Evolutionary conservation across 2,329 filamentous ascomycete genomes (phyloP), one percentile per base, ranked within the genome.

Genomic region (Aspergillus ochraceoroseus): DNA sequence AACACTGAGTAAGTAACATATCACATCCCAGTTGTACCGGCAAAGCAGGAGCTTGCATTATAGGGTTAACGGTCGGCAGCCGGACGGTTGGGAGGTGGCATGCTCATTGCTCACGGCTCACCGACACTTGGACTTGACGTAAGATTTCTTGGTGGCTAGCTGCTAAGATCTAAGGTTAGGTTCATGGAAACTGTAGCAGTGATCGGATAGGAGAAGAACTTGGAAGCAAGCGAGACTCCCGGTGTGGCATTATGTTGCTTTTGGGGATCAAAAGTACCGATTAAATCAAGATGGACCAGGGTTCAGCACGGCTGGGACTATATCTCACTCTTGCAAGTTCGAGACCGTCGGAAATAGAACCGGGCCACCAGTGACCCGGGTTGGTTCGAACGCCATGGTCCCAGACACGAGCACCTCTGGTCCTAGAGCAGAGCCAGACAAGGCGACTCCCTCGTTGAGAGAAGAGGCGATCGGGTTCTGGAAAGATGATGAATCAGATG

Each of bases 391-490:
- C 23, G 19, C 14, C 18, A 17, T 31, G 13, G 33, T 31, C 28
- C 17, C 5, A 17, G 11, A 9, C 38, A 41, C 19, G 25, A 32
- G 25, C 18, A 9, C 11, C 13, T 22, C 27, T 15, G 9, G 6
- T 31, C 7, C 4, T 28, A 32, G 20, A 26, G 20, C 6, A 17
- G 7, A 19, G 23, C 13, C 11, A 22, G 6, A 7, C 27, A 25
- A 40, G 41, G 15, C 32, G 27, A 31, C 38, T 31, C 17, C 37
- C 46, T 53, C 44, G 44, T 49, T 48, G 44, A 46, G 20, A 43
- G 44, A 48, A 51, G 39, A 32, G 43, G 23, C 20, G 49, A 52
- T 52, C 37, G 33, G 43, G 39, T 53, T 53, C 51, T 53, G 47
- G 51, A 53, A 53, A 43, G 38, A 6, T 41, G 51, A 49, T 41